Evolutionary conservation across 495 filamentous ascomycete species (phyloP), one percentile per base, ranked within the genome.

Genomic region (Xylaria acuta): DNA sequence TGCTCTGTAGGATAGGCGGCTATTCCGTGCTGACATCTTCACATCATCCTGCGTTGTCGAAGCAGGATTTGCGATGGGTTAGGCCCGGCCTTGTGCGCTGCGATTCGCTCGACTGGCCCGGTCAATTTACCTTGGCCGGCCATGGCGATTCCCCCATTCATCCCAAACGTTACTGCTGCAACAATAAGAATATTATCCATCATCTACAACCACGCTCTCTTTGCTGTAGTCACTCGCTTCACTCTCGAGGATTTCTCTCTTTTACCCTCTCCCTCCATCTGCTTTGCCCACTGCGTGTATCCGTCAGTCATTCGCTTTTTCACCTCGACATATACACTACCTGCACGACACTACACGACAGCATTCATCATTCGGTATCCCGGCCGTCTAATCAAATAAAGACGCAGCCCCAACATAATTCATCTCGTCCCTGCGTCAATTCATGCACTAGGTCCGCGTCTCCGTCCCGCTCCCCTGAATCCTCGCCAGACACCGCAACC

Each of bases 1-100:
- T 2, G 11, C 30, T 18, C 22, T 14, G 7, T 34, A 9, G 9
- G 2, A 16, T 67, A 36, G 49, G 65, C 36, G n/a, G 32, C 32
- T 67, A 67, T 67, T 67, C 22, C 45, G 64, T 67, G 65, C 47
- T 67, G 12, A 63, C 41, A 41, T 67, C 20, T 40, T 67, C 43
- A 22, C 64, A 66, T 66, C 64, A 53, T 53, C 32, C 53, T 66
- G 64, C 20, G 64, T 53, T 36, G 32, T 51, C 20, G 3, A 66
- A 66, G 64, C 64, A 66, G 32, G 64, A 53, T 66, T 43, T 66
- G 43, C 2, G 14, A 34, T 53, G 64, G 45, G 38, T 8, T 5
- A 38, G 8, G 30, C 0, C 18, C n/a, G 3, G 30, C 18, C 20
- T 14, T 22, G 54, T 59, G 34, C 32, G 32, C 30, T 60, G 49